Percentiles rank a stretch among this genome's conserved stretches.
These are phyloP conservation scores for Posidonia australis DNA, from an alignment of 106 monocot species.

Conservation along the genomic window DNA sequence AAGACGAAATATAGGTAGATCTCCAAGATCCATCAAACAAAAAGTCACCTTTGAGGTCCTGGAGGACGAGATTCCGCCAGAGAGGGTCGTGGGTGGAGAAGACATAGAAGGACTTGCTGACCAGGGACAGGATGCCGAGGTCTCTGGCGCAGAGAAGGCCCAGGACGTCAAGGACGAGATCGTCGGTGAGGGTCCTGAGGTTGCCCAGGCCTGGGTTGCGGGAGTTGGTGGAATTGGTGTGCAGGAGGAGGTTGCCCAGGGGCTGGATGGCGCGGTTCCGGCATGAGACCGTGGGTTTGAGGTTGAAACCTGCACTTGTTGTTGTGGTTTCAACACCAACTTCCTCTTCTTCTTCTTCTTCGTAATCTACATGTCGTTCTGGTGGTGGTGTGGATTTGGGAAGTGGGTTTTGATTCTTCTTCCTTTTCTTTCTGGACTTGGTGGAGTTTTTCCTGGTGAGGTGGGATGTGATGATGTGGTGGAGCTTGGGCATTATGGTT, in stretches of 20 bases:
- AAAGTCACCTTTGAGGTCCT: conserved; percentile 20
- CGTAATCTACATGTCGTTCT: conserved; percentile 1
- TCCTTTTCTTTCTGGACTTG: too few relatives aligned
- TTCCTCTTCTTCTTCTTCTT: conserved; percentile 22
- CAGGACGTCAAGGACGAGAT: conserved; percentile 72
- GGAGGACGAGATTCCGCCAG: conserved; percentile 67
- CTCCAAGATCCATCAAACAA: conserved; percentile 61
- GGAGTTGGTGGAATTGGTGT: conserved; percentile 34
- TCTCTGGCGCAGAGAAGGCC: conserved; percentile 40
- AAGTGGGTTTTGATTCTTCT: too few relatives aligned
- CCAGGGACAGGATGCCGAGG: conserved; percentile 42
- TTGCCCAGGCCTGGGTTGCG: conserved; percentile 68
- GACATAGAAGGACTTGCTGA: conserved; percentile 60
- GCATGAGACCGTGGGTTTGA: conserved; percentile 34
- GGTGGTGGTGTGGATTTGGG: conserved; percentile 1
- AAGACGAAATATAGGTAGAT: conserved; percentile 38
- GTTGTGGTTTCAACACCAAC: too few relatives aligned
- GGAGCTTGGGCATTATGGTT: too few relatives aligned
- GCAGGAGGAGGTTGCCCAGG: conserved; percentile 69
- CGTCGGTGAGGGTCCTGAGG: conserved; percentile 64
- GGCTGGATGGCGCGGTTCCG: conserved; percentile 58
- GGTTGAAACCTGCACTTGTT: conserved; percentile 36
- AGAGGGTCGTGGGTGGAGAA: conserved; percentile 88
- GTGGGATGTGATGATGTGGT: too few relatives aligned
- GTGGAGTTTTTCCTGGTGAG: too few relatives aligned